phyloP scores from a whole-genome alignment of 2,329 filamentous ascomycete genomes.

The Neocucurbitaria cava region DNA sequence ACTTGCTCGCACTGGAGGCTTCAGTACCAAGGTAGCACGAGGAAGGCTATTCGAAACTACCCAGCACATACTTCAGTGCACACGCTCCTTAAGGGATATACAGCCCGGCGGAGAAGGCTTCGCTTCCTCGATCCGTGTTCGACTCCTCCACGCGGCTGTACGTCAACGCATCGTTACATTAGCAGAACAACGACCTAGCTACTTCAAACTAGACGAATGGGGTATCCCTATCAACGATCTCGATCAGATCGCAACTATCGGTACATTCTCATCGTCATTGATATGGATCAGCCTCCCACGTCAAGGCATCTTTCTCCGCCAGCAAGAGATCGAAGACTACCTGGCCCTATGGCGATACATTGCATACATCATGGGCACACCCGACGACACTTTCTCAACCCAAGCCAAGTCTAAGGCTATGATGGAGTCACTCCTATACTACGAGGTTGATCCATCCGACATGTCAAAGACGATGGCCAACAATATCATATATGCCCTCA shows the following conservation, averaged over 20 bases:
- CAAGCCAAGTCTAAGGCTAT: conserved; percentile 63
- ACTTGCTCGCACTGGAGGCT: conserved; percentile 75
- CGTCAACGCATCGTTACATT: conserved; percentile 69
- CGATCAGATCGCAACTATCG: conserved; percentile 75
- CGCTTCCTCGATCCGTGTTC: conserved; percentile 69
- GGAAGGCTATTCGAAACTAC: conserved; percentile 75
- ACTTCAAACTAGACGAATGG: conserved; percentile 66
- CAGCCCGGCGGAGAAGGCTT: conserved; percentile 72
- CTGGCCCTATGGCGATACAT: conserved; percentile 79
- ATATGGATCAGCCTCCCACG: conserved; percentile 74
- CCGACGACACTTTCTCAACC: conserved; percentile 65
- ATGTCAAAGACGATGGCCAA: conserved; percentile 71
- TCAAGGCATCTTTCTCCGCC: conserved; percentile 71
- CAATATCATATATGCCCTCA: conserved; percentile 76
- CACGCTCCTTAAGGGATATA: conserved; percentile 68
- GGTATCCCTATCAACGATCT: conserved; percentile 78
- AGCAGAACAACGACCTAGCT: conserved; percentile 61
- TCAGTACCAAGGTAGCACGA: conserved; percentile 70
- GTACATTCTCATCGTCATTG: conserved; percentile 71
- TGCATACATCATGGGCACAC: conserved; percentile 73
- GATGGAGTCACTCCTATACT: conserved; percentile 71
- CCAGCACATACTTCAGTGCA: conserved; percentile 77
- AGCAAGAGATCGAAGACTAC: conserved; percentile 72
- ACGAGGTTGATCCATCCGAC: conserved; percentile 70
- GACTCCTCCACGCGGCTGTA: conserved; percentile 73